Conservation (phyloP, 768 basidiomycete species). For the Gloeostereum incarnatum region DNA sequence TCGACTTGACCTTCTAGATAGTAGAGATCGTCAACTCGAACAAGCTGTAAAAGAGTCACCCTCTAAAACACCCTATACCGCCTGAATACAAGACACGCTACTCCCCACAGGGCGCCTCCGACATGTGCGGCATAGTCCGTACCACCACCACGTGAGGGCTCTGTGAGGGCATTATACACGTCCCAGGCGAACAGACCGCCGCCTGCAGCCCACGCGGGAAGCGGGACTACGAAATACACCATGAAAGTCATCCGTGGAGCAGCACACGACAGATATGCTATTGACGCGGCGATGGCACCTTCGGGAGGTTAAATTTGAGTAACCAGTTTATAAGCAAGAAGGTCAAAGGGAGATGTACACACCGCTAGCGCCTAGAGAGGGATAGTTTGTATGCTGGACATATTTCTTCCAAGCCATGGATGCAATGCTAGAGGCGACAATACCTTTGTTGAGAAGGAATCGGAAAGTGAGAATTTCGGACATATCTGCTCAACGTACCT, state of each 20-base stretch:
- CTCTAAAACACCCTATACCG: slow-evolving; percentile 23
- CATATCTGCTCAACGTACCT: slow-evolving; percentile 28
- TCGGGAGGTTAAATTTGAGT: slow-evolving; percentile 2
- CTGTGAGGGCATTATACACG: slow-evolving; percentile 30
- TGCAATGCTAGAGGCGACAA: slow-evolving; percentile 43
- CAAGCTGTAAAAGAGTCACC: no score
- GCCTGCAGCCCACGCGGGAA: slow-evolving; percentile 73
- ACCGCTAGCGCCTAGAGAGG: slow-evolving; percentile 72
- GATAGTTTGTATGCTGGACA: slow-evolving; percentile 23
- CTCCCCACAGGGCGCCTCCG: slow-evolving; percentile 54
- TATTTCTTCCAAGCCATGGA: slow-evolving; percentile 39
- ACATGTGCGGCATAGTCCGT: slow-evolving; percentile 38
- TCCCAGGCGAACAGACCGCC: slow-evolving; percentile 60
- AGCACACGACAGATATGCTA: slow-evolving; percentile 66
- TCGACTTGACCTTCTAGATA: no score
- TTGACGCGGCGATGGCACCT: slow-evolving; percentile 65
- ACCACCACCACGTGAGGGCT: slow-evolving; percentile 21
- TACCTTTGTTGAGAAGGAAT: slow-evolving; percentile 31
- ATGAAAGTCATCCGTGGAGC: slow-evolving; percentile 58
- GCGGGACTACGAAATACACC: slow-evolving; percentile 68
- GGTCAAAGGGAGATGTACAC: slow-evolving; percentile 11
- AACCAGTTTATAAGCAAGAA: slow-evolving; percentile 1
- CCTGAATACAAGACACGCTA: slow-evolving; percentile 39
- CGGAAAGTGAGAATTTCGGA: background rate
- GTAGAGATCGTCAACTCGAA: no score